Evolutionary conservation across 345 rosid species (phyloP), one percentile per base, ranked within the genome.

Genomic region (Reutealis trisperma): DNA sequence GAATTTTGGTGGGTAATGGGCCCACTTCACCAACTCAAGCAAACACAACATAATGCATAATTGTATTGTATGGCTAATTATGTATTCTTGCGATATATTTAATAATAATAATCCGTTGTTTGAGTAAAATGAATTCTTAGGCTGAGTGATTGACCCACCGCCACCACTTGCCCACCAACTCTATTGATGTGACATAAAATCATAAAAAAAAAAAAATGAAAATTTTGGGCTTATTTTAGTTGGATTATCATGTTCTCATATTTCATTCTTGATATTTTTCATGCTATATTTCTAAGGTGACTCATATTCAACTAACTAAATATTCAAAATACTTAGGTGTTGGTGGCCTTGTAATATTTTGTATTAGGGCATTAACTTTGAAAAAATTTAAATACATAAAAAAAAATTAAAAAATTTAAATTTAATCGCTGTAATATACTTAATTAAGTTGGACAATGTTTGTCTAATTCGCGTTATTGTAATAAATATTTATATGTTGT

Each of bases 81-180:
- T 30, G 66, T 62, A 27, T 62, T 62, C 6, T 61, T 27, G 1
- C 7, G 62, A 58, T 58, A 22, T 16, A 51, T 14, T 58, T n/a
- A n/a, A 60, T 60, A 7, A 1, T 60, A 22, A 60, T 60, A 22
- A 60, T 54, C 18, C 18, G 2, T n/a, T n/a, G n/a, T 70, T 70
- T 34, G 65, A 59, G 66, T 58, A 72, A 59, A 59, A 58, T 59
- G 24, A 34, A 8, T 42, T 41, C 16, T 25, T 30, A 8, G n/a
- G 22, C 12, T 1, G 22, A 22, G 19, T 37, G 51, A 18, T 9
- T 22, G 14, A 1, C 52, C 51, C 22, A 37, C 51, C 22, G n/a
- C 51, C 4, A 71, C 51, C 16, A 72, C 32, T 22, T 16, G 22
- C 37, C 55, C 67, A 72, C 75, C 75, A 37, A 59, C 75, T 42